These are phyloP conservation scores for Trebouxiophyceae sp. DNA, from an alignment of 163 green algal genomes.

Conservation along the genomic window DNA sequence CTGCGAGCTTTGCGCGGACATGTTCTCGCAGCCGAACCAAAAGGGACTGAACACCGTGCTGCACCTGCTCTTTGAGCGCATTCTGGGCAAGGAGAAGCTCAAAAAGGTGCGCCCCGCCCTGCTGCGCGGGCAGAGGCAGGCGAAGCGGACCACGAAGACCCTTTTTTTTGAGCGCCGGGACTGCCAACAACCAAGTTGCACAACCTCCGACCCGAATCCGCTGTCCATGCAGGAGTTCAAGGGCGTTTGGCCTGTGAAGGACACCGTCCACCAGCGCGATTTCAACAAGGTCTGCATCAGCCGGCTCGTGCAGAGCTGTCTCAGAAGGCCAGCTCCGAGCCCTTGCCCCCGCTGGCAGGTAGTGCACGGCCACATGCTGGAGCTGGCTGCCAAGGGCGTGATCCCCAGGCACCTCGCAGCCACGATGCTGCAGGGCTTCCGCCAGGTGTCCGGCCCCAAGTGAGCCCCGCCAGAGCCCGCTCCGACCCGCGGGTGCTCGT, in stretches of 20 bases:
- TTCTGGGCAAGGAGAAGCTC: background rate
- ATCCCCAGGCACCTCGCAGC: background rate
- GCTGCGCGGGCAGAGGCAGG: background rate
- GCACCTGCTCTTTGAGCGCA: background rate
- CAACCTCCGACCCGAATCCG: too few relatives aligned
- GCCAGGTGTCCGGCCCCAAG: background rate
- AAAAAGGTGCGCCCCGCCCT: background rate
- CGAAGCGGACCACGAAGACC: too few relatives aligned
- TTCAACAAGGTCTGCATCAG: background rate
- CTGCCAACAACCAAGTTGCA: too few relatives aligned
- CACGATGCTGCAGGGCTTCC: background rate
- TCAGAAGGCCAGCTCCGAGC: background rate
- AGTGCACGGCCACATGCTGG: background rate
- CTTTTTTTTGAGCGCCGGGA: too few relatives aligned
- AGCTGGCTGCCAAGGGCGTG: background rate
- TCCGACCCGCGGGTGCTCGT: background rate
- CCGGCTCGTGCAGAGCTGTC: too few relatives aligned
- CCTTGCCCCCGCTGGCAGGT: background rate
- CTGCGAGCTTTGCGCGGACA: background rate
- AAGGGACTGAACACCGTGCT: background rate
- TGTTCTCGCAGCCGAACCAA: background rate
- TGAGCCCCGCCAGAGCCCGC: background rate
- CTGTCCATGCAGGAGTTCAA: background rate
- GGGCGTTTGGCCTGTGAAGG: background rate
- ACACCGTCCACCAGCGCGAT: background rate